Evolutionary conservation across 345 rosid genomes (phyloP).

Genomic region (Physaria fendleri): DNA sequence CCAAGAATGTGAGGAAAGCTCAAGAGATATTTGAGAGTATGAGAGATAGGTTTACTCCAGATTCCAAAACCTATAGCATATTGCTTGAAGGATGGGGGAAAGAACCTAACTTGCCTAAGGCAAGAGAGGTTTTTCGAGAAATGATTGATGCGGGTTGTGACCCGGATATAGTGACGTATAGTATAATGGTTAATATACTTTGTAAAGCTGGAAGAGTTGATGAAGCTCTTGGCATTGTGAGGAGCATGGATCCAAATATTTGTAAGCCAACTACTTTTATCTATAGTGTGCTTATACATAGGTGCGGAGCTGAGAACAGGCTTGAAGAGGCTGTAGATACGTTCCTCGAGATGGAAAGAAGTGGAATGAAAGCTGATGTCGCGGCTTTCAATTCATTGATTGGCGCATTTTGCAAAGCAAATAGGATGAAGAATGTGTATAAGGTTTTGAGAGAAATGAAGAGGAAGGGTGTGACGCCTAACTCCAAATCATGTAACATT

Average conservation of each 20-base stretch:
- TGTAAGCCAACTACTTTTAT: conserved; percentile 69
- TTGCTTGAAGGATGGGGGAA: conserved; percentile 91
- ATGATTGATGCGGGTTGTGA: conserved; percentile 61
- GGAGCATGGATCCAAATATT: conserved; percentile 48
- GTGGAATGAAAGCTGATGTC: conserved; percentile 65
- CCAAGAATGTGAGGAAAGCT: conserved; percentile 85
- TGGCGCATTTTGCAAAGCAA: conserved; percentile 70
- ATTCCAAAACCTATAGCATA: conserved; percentile 78
- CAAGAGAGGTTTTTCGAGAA: conserved; percentile 65
- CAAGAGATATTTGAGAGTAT: conserved; percentile 68
- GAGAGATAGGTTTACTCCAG: conserved; percentile 49
- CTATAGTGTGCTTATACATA: conserved; percentile 76
- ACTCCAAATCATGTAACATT: conserved; percentile 72
- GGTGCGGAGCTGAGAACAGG: conserved; percentile 64
- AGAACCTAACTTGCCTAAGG: conserved; percentile 78
- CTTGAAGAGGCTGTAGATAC: conserved; percentile 76
- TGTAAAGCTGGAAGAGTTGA: conserved; percentile 91
- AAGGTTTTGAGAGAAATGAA: conserved; percentile 76
- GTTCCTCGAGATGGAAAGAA: conserved; percentile 75
- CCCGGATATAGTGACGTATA: conserved; percentile 83
- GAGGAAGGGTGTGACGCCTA: conserved; percentile 48
- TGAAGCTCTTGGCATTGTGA: conserved; percentile 67
- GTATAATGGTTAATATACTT: conserved; percentile 77
- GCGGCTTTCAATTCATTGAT: conserved; percentile 70
- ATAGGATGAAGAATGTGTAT: conserved; percentile 55